These are phyloP conservation scores for Xerocomus nothofagi DNA, from an alignment of 1,284 basidiomycete genomes.

Conservation along the genomic window DNA sequence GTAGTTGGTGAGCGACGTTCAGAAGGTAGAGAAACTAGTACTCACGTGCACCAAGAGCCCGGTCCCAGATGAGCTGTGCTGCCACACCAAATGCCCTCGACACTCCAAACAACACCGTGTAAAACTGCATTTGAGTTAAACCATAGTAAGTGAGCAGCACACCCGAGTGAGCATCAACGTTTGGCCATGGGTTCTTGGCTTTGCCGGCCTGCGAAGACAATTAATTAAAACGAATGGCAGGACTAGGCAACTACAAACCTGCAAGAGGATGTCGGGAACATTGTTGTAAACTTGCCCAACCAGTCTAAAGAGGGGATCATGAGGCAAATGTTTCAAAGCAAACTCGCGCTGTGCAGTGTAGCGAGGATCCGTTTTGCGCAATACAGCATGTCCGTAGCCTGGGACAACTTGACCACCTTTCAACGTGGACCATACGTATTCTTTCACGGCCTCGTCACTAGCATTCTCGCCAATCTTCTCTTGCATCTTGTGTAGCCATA, in stretches of 20 bases:
- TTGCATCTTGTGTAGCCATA: constrained; percentile 92
- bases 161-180: constrained; percentile 97
- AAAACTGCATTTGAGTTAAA: constrained; percentile 87
- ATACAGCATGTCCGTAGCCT: constrained; percentile 95
- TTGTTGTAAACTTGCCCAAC: constrained; percentile 92
- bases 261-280: constrained; percentile 89
- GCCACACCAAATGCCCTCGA: constrained; percentile 91
- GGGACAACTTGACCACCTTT: constrained; percentile 92
- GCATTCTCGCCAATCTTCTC: constrained; percentile 79
- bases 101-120: constrained; percentile 97
- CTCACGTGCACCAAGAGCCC: constrained; percentile 89
- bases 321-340: constrained; percentile 84
- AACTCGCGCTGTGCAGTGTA: constrained; percentile 96
- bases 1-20: neutral
- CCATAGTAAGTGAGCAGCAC: constrained; percentile 92
- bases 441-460: constrained; percentile 82
- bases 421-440: constrained; percentile 92
- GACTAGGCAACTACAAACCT: constrained; percentile 75
- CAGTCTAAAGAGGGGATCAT: constrained; percentile 90
- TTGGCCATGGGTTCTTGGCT: constrained; percentile 92
- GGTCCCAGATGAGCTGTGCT: constrained; percentile 92
- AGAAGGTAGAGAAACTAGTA: constrained; percentile 18
- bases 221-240: constrained; percentile 70
- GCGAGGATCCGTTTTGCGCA: constrained; percentile 97
- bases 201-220: constrained; percentile 83